These are phyloP conservation scores for Agrostemma githago DNA, from an alignment of 148 eudicot genomes.

Conservation along the genomic window DNA sequence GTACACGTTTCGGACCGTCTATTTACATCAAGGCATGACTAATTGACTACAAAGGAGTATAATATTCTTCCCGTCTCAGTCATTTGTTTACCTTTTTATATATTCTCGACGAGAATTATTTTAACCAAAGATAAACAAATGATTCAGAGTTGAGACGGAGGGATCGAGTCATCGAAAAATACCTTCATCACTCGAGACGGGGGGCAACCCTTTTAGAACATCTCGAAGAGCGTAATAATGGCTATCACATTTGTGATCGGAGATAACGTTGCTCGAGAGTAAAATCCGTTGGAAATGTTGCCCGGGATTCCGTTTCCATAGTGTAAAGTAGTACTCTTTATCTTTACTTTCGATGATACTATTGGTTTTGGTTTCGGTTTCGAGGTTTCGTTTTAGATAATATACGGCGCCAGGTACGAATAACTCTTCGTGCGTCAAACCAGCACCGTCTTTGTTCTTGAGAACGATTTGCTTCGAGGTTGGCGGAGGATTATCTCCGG, in stretches of 20 bases:
- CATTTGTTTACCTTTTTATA: no score
- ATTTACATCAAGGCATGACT: constrained; percentile 23
- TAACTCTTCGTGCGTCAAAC: constrained; percentile 45
- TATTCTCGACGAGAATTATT: no score
- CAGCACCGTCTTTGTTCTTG: constrained; percentile 23
- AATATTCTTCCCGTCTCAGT: not conserved
- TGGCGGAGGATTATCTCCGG: constrained; percentile 15
- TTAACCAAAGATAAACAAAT: no score
- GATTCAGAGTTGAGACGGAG: not conserved
- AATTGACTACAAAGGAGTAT: no score
- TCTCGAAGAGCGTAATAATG: constrained; percentile 75
- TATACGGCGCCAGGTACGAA: constrained; percentile 79
- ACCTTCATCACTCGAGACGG: constrained; percentile 36
- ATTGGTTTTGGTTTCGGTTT: constrained; percentile 1
- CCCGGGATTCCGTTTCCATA: constrained; percentile 67
- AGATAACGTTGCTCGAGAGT: constrained; percentile 61
- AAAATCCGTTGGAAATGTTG: constrained; percentile 69
- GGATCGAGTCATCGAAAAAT: constrained; percentile 23
- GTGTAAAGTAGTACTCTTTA: constrained; percentile 50
- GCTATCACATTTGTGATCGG: constrained; percentile 81
- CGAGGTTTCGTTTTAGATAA: constrained; percentile 57
- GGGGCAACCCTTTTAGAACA: constrained; percentile 72
- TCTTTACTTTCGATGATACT: constrained; percentile 22
- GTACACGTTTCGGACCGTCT: constrained; percentile 12
- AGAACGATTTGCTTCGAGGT: constrained; percentile 19